Base-by-base conservation (phyloP, 164 flowering plant species). In the Piper longum region DNA sequence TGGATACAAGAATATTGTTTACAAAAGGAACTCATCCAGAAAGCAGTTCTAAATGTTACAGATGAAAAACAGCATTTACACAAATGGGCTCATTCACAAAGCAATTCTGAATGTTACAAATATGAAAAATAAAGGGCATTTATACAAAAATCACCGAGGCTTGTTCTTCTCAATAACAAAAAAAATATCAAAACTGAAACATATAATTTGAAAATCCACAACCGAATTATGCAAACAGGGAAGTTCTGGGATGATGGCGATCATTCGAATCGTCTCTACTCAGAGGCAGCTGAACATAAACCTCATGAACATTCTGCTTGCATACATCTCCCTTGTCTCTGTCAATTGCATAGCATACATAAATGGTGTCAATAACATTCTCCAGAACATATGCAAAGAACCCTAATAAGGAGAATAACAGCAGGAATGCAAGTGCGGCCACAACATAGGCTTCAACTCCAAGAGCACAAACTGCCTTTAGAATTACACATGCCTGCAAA, bases 291-390 rank as follows among this genome's bases (percentile, higher is more conserved):
- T 7, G 54, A 52, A 69, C 59, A 54, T 63, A 69, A 51, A 69
- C 67, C 39, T 69, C 71, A 64, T 69, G 71, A n/a, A 64, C 67
- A 3, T 69, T 63, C 52, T 51, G 67, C 44, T 76, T 76, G 45
- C 64, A 76, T 45, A 90, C 97, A 60, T 88, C 97, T 12, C 88
- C 96, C 51, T 77, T 77, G 80, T 93, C 97, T 67, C 85, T 82
- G 62, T 93, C 99, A 39, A 93, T 82, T 36, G 97, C 97, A 61
- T 83, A 93, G 76, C 97, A 93, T 11, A 93, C 75, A 26, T 87
- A 90, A 8, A 93, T 74, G 0, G 97, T 83, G 63, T 93, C 99
- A 0, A 93, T 85, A 26, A 84, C 96, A 68, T 87, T 75, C 61
- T 93, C 96, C 64, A 93, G 77, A 41, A 90, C 85, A 57, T 82